A percentile compares a stretch with the other conserved stretches of the same genome.
These are phyloP conservation scores for Cucurbita argyrosperma DNA, from an alignment of 306 rosid genomes.

Conservation along the genomic window DNA sequence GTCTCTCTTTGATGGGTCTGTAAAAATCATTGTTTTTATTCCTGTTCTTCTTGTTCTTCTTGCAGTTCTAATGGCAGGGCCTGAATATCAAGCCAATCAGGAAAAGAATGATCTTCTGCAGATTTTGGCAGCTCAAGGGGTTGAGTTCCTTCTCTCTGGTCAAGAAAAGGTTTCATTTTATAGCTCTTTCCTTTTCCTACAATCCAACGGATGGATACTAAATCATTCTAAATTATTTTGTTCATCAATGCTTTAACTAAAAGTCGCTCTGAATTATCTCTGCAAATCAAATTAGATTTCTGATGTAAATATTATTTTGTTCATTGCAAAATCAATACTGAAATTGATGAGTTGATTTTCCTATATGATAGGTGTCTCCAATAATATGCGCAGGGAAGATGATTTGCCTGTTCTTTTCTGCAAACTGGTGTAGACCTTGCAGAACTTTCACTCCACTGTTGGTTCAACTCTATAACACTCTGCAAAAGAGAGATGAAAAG, in stretches of 20 bases:
- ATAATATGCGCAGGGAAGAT: constrained; percentile 55
- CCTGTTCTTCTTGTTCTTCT: neutral
- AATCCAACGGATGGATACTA: neutral
- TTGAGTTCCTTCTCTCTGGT: constrained; percentile 54
- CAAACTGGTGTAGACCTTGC: constrained; percentile 95
- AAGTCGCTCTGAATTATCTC: no score
- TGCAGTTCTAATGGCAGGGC: constrained; percentile 37
- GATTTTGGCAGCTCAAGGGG: constrained; percentile 49
- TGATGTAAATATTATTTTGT: neutral
- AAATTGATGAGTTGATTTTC: neutral
- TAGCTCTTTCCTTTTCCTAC: neutral
- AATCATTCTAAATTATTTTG: no score
- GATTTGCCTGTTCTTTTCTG: constrained; percentile 63
- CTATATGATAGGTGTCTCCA: constrained; percentile 46
- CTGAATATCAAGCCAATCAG: constrained; percentile 19
- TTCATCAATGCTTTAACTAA: no score
- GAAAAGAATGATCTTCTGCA: constrained; percentile 26
- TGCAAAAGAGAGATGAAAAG: constrained; percentile 29
- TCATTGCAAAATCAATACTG: neutral
- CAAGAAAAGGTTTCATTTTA: constrained; percentile 48
- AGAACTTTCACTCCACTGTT: constrained; percentile 57
- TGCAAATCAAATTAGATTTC: neutral
- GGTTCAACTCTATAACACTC: constrained; percentile 37
- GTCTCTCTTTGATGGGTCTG: neutral
- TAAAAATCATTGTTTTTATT: neutral